These are phyloP conservation scores for Suhomyces sp. DNA, from an alignment of 805 yeast genomes.

Conservation along the genomic window DNA sequence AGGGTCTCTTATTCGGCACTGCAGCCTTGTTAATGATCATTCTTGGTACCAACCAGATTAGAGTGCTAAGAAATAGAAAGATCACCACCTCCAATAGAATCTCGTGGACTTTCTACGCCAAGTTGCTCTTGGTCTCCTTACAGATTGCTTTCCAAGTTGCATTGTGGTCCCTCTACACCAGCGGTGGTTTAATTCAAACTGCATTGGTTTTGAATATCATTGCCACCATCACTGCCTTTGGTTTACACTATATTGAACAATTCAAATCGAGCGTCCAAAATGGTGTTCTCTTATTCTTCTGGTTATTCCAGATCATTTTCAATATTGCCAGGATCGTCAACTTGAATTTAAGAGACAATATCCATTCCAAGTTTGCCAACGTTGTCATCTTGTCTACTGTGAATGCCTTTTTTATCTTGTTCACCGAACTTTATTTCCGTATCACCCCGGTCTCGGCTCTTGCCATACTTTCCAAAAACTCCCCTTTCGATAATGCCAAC, in stretches of 20 bases:
- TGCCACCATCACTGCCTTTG: conserved; percentile 51
- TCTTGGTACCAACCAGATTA: conserved; percentile 40
- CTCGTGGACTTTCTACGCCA: conserved; percentile 41
- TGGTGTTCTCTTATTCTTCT: conserved; percentile 69
- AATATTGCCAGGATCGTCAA: conserved; percentile 47
- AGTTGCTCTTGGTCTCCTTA: conserved; percentile 36
- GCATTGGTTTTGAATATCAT: conserved; percentile 29
- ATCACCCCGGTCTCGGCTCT: conserved; percentile 18
- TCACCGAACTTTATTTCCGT: conserved; percentile 46
- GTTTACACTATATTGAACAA: conserved; percentile 70
- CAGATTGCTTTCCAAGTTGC: conserved; percentile 40
- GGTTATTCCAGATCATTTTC: conserved; percentile 60
- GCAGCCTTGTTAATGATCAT: conserved; percentile 44
- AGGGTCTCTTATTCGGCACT: conserved; percentile 47
- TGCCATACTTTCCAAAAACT: conserved; percentile 8
- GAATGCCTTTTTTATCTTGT: conserved; percentile 41
- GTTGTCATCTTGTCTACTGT: conserved; percentile 22
- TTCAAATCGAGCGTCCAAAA: conserved; percentile 63
- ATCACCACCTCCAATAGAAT: conserved; percentile 31
- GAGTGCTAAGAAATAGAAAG: conserved; percentile 29
- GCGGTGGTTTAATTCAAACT: conserved; percentile 23
- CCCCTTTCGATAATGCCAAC: conserved; percentile 52
- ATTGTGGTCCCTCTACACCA: conserved; percentile 15
- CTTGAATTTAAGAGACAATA: conserved; percentile 33
- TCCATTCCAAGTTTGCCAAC: conserved; percentile 44